Percentiles rank a stretch among this genome's conserved stretches.
Conservation (phyloP, 345 rosid genomes). For the Noccaea bulbosa region DNA sequence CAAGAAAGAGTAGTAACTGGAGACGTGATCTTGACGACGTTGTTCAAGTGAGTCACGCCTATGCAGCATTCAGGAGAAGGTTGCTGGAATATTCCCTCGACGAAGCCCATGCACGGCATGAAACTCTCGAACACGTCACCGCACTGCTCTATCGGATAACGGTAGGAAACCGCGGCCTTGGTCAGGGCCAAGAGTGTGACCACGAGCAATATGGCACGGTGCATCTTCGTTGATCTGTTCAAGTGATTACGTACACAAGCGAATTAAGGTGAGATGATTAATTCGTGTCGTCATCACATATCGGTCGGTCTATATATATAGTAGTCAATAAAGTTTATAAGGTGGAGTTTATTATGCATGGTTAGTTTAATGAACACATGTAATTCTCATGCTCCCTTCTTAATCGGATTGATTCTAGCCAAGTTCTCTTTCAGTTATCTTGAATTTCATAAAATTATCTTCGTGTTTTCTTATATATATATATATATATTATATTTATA, state of each 20-base stretch:
- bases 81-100: slow-evolving; percentile 37
- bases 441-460: not conserved
- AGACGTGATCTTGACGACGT: slow-evolving; percentile 34
- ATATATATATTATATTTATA: not conserved
- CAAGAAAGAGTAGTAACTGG: slow-evolving; percentile 30
- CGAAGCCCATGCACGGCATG: slow-evolving; percentile 45
- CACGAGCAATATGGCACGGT: slow-evolving; percentile 22
- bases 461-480: not conserved
- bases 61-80: slow-evolving; percentile 47
- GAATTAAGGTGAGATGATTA: slow-evolving; percentile 1
- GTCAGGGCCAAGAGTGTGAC: slow-evolving; percentile 21
- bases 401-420: slow-evolving; percentile 27
- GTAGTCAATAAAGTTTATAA: not conserved
- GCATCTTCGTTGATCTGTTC: slow-evolving; percentile 28
- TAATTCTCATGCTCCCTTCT: slow-evolving; percentile 38
- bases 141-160: slow-evolving; percentile 20
- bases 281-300: not conserved
- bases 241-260: not conserved
- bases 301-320: not conserved
- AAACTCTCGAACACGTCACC: slow-evolving; percentile 37
- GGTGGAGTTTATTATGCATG: slow-evolving; percentile 6
- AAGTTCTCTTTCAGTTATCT: slow-evolving; percentile 22
- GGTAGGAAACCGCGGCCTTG: slow-evolving; percentile 22
- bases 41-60: slow-evolving; percentile 45
- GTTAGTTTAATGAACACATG: slow-evolving; percentile 30